Evolutionary conservation across 2,329 filamentous ascomycete genomes (phyloP).

Genomic region (Pyricularia grisea): DNA sequence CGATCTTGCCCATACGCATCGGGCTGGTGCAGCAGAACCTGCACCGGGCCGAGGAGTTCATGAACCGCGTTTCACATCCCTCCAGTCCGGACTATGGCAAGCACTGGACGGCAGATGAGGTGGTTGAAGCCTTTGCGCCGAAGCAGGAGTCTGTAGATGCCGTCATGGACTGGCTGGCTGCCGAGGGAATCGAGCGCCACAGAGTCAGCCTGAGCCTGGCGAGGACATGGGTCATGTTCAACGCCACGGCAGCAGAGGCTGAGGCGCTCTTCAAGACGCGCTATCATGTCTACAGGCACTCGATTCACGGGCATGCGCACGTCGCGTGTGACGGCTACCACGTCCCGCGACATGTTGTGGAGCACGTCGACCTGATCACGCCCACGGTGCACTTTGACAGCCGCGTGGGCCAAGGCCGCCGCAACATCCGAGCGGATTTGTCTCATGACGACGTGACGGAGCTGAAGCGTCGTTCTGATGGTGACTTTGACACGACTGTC

Average conservation of each 20-base stretch:
- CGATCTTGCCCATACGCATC: constrained; percentile 27
- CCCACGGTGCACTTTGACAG: constrained; percentile 29
- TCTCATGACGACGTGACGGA: constrained; percentile 13
- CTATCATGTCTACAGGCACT: constrained; percentile 40
- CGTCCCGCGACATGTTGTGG: constrained; percentile 22
- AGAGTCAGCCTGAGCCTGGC: constrained; percentile 40
- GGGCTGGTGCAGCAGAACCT: constrained; percentile 35
- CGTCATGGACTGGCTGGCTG: constrained; percentile 43
- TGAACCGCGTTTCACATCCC: constrained; percentile 33
- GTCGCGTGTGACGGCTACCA: constrained; percentile 32
- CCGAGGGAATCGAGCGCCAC: constrained; percentile 36
- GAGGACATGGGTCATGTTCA: constrained; percentile 43
- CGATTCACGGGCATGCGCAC: constrained; percentile 21
- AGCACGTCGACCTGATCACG: constrained; percentile 31
- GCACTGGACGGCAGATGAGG: constrained; percentile 33
- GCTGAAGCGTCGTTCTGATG: constrained; percentile 12
- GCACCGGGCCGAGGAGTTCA: constrained; percentile 31
- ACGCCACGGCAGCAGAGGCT: constrained; percentile 39
- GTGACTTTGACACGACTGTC: constrained; percentile 4
- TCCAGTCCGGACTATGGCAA: constrained; percentile 33
- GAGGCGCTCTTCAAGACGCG: constrained; percentile 42
- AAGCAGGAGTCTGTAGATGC: constrained; percentile 33
- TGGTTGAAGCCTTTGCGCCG: constrained; percentile 33
- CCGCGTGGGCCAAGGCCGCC: constrained; percentile 17
- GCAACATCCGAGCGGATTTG: constrained; percentile 14